Conservation (phyloP, 1,284 basidiomycete species). For the Phlebopus sp. region DNA sequence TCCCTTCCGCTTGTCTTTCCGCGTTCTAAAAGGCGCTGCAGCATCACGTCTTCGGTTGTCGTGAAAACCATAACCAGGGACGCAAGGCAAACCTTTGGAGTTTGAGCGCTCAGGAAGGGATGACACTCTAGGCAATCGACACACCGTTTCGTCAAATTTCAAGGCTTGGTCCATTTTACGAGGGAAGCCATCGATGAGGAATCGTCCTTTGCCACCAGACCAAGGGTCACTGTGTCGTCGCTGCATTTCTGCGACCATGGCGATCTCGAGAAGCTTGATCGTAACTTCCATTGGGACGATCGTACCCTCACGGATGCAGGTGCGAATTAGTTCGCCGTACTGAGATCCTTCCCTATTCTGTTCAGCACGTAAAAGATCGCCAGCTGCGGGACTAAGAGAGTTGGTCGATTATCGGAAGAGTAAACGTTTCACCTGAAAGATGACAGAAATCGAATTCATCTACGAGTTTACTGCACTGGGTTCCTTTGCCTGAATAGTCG, state of each 20-base stretch:
- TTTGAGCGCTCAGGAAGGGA: slow-evolving; percentile 1
- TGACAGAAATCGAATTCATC: slow-evolving; percentile 89
- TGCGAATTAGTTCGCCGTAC: slow-evolving; percentile 85
- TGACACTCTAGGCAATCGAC: slow-evolving; percentile 21
- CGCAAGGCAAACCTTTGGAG: slow-evolving; percentile 67
- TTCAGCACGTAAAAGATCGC: slow-evolving; percentile 94
- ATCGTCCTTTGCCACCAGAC: slow-evolving; percentile 76
- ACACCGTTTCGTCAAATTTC: slow-evolving; percentile 87
- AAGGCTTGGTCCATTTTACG: slow-evolving; percentile 93
- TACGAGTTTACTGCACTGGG: slow-evolving; percentile 90
- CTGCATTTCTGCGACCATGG: slow-evolving; percentile 74
- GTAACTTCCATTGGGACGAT: slow-evolving; percentile 99
- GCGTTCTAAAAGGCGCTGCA: slow-evolving; percentile 81
- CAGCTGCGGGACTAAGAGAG: slow-evolving; percentile 54
- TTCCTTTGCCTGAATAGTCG: slow-evolving; percentile 81
- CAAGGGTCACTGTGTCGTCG: slow-evolving; percentile 54
- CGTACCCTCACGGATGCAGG: slow-evolving; percentile 88
- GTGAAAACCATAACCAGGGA: slow-evolving; percentile 84
- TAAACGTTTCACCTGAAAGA: slow-evolving; percentile 70
- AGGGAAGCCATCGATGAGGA: slow-evolving; percentile 98
- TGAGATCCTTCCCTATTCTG: slow-evolving; percentile 85
- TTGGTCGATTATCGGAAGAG: slow-evolving; percentile 2
- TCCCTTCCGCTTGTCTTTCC: slow-evolving; percentile 93
- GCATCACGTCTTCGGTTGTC: slow-evolving; percentile 86
- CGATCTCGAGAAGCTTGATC: slow-evolving; percentile 92